Base-by-base conservation (phyloP, 2,329 filamentous ascomycete species). In the Calonectria pseudoturangicola region DNA sequence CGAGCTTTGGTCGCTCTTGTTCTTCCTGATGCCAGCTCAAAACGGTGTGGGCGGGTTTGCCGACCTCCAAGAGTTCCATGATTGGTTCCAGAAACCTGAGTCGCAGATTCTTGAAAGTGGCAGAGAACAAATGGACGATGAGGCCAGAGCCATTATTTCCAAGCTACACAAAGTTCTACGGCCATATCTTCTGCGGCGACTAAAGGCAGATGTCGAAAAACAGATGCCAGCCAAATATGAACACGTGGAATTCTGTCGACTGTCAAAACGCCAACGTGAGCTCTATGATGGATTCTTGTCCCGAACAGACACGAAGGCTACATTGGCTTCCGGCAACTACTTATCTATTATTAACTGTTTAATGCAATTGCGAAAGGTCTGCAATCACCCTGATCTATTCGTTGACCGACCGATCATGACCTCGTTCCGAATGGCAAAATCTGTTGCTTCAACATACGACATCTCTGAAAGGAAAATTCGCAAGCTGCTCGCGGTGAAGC, bases 181-280 rank as follows among this genome's bases (percentile, higher is more conserved):
- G 2, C 97, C 97, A 0, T 98, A 98, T 81, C 89, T 99, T 13
- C 89, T 99, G 8, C 93, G 97, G 65, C 92, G 97, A 69, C 87
- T 99, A 70, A 99, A 99, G 85, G 94, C 95, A 54, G 97, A 99
- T 81, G 97, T 99, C 7, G 97, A 99, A 86, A 98, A 98, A 86
- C 97, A 99, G 82, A 98, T 99, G 94, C 97, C 97, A 0, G 96
- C 92, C 73, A 99, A 99, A 83, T 98, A 98, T 81, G 97, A 99
- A 83, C 96, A 98, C 81, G 95, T 99, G 25, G 94, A 98, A 75
- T 96, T 98, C 80, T 99, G 97, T 83, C 94, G 96, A 54, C 88
- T 99, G 5, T 98, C 96, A 8, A 98, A 98, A 83, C 93, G 97
- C 28, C 97, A 99, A 82, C 92, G 97, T 51, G 97, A 98, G 84